Evolutionary conservation across 257 asterid genomes (phyloP).

Genomic region (Ophiorrhiza pumila): DNA sequence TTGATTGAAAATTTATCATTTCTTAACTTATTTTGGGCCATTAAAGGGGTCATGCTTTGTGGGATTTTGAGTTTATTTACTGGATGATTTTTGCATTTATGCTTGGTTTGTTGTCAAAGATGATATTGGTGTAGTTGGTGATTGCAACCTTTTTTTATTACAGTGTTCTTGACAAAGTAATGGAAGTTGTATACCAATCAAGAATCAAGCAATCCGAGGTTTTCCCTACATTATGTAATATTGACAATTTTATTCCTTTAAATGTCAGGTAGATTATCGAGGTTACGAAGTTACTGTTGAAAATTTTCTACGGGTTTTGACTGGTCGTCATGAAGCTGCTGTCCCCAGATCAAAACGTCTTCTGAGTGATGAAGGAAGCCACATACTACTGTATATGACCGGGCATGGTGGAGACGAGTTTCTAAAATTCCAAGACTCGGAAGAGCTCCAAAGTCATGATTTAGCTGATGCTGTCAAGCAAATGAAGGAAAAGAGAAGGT

Average conservation of each 20-base stretch:
- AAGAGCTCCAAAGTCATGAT: conserved; percentile 99
- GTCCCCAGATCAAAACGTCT: conserved; percentile 97
- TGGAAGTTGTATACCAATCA: not conserved
- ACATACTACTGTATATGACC: conserved; percentile 89
- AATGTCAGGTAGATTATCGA: conserved; percentile 83
- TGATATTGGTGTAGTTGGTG: not conserved
- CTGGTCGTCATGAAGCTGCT: conserved; percentile 91
- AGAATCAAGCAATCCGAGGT: not conserved
- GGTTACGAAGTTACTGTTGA: conserved; percentile 99
- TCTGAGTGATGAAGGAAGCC: conserved; percentile 98
- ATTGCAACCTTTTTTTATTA: not conserved
- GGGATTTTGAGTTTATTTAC: not conserved
- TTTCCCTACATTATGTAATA: not conserved
- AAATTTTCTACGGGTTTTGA: conserved; percentile 73
- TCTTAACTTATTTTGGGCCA: not conserved
- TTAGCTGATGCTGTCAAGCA: conserved; percentile 96
- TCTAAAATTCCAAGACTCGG: conserved; percentile 95
- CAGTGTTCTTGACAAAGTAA: not conserved
- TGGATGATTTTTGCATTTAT: not conserved
- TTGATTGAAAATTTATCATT: not conserved
- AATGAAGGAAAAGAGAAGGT: conserved; percentile 98
- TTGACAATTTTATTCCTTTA: not conserved
- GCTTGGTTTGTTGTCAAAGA: not conserved
- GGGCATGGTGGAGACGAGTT: conserved; percentile 99
- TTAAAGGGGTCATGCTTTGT: not conserved